Base-by-base conservation (phyloP, 2,329 filamentous ascomycete genomes). In the Sporothrix luriei region DNA sequence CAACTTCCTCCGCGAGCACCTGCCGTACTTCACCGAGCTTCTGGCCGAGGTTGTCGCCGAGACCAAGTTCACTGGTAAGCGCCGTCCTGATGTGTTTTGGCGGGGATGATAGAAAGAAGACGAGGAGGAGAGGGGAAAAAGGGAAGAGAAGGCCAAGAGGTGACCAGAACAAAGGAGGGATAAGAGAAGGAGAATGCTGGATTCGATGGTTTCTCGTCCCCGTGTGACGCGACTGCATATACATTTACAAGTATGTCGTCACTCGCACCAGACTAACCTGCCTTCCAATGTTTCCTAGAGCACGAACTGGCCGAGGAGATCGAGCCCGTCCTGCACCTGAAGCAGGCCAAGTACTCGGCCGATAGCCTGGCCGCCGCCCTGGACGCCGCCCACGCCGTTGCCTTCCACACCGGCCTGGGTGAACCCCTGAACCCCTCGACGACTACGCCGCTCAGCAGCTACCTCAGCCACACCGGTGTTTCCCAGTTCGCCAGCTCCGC, bases 11-110 rank as follows among this genome's bases (percentile, higher is more conserved):
- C 90, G 93, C 79, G 90, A 95, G 79, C 94, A 99, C 80, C 89
- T 99, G 75, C 95, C 95, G 75, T 99, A 98, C 88, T 99, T 97
- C 81, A 88, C 93, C 77, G 95, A 99, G 85, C 87, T 99, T 74
- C 87, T 99, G 75, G 93, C 91, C 78, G 96, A 99, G 85, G 91
- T 97, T 76, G 86, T 95, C 77, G 89, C 90, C 72, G 84, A 92
- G 82, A 97, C 94, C 76, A 95, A 93, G 83, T 99, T 92, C 81
- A 88, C 89, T 74, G 85, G 89, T 91, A 82, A 82, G 88, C 19
- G 2, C 24, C n/a, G 33, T 4, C 19, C 6, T 26, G 57, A 49
- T 16, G 26, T 51, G 14, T 13, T 33, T 26, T 13, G 33, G 13
- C 16, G 48, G 48, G 16, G 19, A 19, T 21, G 46, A n/a, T 24